Percentiles rank a stretch among this genome's conserved stretches.
Conservation (phyloP, 495 filamentous ascomycete species). For the Xylaria intraflava region DNA sequence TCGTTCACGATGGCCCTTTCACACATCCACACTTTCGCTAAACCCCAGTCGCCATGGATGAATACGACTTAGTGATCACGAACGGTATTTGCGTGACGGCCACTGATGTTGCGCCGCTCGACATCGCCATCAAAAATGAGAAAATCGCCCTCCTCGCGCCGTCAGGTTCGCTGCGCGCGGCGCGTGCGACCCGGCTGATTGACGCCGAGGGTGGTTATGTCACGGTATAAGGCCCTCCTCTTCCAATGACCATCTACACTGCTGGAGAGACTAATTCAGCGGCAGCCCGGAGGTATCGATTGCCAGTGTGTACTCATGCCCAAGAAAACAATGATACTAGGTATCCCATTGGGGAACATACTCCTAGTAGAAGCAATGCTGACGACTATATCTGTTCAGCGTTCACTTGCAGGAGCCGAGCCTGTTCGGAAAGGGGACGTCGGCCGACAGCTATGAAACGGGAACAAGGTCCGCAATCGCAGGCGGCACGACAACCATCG, state of each 20-base stretch:
- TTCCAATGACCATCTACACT: background rate
- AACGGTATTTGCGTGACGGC: conserved; percentile 47
- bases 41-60: background rate
- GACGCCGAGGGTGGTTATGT: conserved; percentile 47
- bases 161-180: conserved; percentile 22
- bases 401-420: conserved; percentile 40
- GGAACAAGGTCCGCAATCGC: conserved; percentile 53
- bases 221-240: conserved; percentile 15
- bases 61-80: conserved; percentile 39
- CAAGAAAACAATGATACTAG: too few relatives aligned
- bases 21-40: background rate
- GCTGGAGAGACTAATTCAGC: background rate
- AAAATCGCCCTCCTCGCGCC: conserved; percentile 44
- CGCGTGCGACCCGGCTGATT: conserved; percentile 30
- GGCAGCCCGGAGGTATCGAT: conserved; percentile 33
- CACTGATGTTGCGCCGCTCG: conserved; percentile 36
- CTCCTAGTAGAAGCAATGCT: background rate
- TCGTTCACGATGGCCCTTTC: background rate
- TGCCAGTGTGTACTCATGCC: conserved; percentile 28
- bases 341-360: too few relatives aligned
- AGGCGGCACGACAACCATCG: conserved; percentile 55
- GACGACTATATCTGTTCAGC: background rate
- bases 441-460: conserved; percentile 47
- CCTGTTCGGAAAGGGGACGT: conserved; percentile 43
- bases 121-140: conserved; percentile 45